Percentiles rank a stretch among this genome's conserved stretches.
Evolutionary conservation across 371 early-diverging fungal species (phyloP).

Genomic region (Apophysomyces elegans): DNA sequence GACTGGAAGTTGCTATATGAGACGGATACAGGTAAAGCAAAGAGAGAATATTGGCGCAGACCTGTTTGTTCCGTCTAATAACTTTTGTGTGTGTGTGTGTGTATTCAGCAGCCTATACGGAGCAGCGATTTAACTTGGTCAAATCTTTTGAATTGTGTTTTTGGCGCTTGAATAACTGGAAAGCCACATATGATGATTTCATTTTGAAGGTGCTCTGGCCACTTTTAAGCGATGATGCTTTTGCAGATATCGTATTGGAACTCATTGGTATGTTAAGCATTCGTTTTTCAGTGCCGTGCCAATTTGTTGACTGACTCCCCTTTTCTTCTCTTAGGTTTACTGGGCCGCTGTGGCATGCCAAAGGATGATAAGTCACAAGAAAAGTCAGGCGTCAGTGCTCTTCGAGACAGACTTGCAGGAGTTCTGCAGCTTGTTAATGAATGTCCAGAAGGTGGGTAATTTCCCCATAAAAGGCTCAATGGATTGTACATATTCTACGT

Average conservation of each 20-base stretch:
- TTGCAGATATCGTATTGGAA: conserved; percentile 18
- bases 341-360: conserved; percentile 5
- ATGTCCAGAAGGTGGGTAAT: conserved; percentile 1
- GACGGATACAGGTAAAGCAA: neutral
- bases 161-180: conserved; percentile 19
- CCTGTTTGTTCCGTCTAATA: neutral
- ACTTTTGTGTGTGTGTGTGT: too few relatives aligned
- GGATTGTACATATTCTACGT: neutral
- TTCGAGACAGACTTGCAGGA: neutral
- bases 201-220: conserved; percentile 17
- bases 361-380: conserved; percentile 2
- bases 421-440: conserved; percentile 2
- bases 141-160: conserved; percentile 20
- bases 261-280: conserved; percentile 15
- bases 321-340: neutral
- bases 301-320: neutral
- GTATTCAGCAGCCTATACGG: neutral
- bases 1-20: neutral
- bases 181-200: conserved; percentile 16
- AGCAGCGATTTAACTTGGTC: conserved; percentile 16
- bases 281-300: too few relatives aligned
- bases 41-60: too few relatives aligned
- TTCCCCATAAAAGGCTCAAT: too few relatives aligned
- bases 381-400: neutral
- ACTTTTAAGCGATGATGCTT: conserved; percentile 1